Evolutionary conservation across 2,329 filamentous ascomycete species (phyloP).

Genomic region (Fusarium citri): DNA sequence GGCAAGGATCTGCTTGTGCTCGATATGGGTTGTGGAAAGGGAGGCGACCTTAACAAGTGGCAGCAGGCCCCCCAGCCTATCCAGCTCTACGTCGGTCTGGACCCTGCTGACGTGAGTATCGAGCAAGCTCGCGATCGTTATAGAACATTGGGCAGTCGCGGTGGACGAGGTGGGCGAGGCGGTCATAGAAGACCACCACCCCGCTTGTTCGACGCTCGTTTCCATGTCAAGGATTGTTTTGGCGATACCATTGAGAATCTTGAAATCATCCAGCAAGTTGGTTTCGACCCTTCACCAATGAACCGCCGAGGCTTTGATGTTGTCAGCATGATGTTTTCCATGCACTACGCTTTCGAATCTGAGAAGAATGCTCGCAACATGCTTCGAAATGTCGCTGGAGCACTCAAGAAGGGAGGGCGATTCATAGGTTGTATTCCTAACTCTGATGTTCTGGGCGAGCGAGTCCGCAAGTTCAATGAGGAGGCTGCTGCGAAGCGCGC

Average conservation of each 20-base stretch:
- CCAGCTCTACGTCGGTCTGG: slow-evolving; percentile 92
- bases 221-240: slow-evolving; percentile 93
- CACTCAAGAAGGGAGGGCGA: slow-evolving; percentile 91
- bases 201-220: slow-evolving; percentile 84
- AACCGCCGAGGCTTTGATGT: slow-evolving; percentile 89
- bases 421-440: slow-evolving; percentile 98
- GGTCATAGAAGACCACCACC: slow-evolving; percentile 61
- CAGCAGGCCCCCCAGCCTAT: slow-evolving; percentile 91
- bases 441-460: slow-evolving; percentile 86
- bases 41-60: slow-evolving; percentile 96
- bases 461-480: slow-evolving; percentile 81
- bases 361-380: slow-evolving; percentile 91
- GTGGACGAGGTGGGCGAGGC: slow-evolving; percentile 66
- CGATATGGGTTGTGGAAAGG: slow-evolving; percentile 96
- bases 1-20: slow-evolving; percentile 80
- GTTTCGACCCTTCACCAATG: slow-evolving; percentile 83
- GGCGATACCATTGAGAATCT: slow-evolving; percentile 85
- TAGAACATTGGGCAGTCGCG: slow-evolving; percentile 73
- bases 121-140: slow-evolving; percentile 90
- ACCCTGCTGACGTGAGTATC: slow-evolving; percentile 92
- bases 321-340: slow-evolving; percentile 99
- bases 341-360: slow-evolving; percentile 97
- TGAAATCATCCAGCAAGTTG: slow-evolving; percentile 84
- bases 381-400: slow-evolving; percentile 90
- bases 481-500: slow-evolving; percentile 53